Evolutionary conservation across 177 flowering plant genomes (phyloP).

Genomic region (Tripterygium wilfordii): DNA sequence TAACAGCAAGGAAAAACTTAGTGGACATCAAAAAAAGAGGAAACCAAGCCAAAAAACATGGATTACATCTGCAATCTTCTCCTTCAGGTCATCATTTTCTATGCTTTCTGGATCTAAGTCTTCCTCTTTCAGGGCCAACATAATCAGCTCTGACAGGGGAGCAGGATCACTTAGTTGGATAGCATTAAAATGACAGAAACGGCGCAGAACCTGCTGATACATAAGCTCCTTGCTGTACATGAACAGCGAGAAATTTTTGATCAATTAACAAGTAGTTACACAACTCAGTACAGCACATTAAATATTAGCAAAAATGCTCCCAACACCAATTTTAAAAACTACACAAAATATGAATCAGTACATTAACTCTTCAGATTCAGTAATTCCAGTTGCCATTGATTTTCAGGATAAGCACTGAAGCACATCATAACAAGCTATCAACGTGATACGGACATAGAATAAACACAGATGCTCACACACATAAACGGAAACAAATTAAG

Average conservation of each 20-base stretch:
- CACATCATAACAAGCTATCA: no score
- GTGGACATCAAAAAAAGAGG: background rate
- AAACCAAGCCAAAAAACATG: background rate
- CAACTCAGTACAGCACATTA: background rate
- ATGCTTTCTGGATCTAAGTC: conserved; percentile 47
- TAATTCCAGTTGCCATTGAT: no score
- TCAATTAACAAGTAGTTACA: background rate
- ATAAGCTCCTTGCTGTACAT: conserved; percentile 93
- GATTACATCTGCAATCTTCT: conserved; percentile 79
- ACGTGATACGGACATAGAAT: no score
- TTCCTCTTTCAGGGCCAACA: conserved; percentile 85
- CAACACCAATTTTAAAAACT: no score
- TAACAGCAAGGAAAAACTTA: background rate
- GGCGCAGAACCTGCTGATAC: conserved; percentile 90
- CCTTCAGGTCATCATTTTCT: conserved; percentile 64
- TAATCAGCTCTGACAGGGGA: conserved; percentile 54
- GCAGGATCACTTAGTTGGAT: conserved; percentile 92
- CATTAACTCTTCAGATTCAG: no score
- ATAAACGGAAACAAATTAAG: background rate
- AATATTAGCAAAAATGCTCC: background rate
- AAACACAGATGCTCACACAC: background rate
- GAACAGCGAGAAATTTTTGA: conserved; percentile 3
- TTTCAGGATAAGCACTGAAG: conserved; percentile 1
- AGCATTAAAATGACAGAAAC: conserved; percentile 93
- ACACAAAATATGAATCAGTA: no score